phyloP scores from a whole-genome alignment of 352 stramenopile species.

The Pythium grandisporangium region DNA sequence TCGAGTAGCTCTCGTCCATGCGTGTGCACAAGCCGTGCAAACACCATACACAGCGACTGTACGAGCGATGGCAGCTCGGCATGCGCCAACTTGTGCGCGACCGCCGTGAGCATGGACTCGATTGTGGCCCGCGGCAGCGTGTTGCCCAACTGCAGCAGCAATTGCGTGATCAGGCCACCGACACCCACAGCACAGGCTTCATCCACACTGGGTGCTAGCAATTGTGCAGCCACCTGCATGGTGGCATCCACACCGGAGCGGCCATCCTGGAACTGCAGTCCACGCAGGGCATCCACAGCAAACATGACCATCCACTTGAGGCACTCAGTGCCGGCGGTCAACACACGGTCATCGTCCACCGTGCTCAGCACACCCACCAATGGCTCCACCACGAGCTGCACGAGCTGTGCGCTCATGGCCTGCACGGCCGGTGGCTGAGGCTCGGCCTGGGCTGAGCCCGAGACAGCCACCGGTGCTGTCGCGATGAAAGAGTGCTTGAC shows the following conservation, averaged over 20 bases:
- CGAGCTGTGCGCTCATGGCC: conserved; percentile 48
- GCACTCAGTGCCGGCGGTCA: conserved; percentile 66
- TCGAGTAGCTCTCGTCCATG: conserved; percentile 60
- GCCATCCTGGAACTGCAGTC: conserved; percentile 30
- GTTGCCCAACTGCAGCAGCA: conserved; percentile 57
- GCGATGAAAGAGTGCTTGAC: conserved; percentile 61
- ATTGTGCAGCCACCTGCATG: conserved; percentile 56
- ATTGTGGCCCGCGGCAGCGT: conserved; percentile 51
- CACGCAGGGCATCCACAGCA: conserved; percentile 44
- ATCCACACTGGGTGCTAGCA: conserved; percentile 53
- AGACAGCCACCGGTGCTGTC: conserved; percentile 13
- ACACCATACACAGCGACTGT: conserved; percentile 78
- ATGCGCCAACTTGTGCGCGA: conserved; percentile 49
- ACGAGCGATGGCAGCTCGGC: conserved; percentile 66
- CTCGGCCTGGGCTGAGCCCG: conserved; percentile 15
- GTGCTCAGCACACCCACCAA: conserved; percentile 44
- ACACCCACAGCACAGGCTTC: conserved; percentile 67
- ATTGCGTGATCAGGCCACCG: conserved; percentile 72
- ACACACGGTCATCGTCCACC: conserved; percentile 69
- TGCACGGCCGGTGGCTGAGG: conserved; percentile 20
- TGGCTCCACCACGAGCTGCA: conserved; percentile 68
- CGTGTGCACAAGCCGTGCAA: conserved; percentile 68
- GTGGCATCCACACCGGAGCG: conserved; percentile 54
- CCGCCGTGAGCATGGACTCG: conserved; percentile 66
- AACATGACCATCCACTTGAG: conserved; percentile 84